Conservation (phyloP, 177 flowering plant genomes). For the Vitis hybrid region DNA sequence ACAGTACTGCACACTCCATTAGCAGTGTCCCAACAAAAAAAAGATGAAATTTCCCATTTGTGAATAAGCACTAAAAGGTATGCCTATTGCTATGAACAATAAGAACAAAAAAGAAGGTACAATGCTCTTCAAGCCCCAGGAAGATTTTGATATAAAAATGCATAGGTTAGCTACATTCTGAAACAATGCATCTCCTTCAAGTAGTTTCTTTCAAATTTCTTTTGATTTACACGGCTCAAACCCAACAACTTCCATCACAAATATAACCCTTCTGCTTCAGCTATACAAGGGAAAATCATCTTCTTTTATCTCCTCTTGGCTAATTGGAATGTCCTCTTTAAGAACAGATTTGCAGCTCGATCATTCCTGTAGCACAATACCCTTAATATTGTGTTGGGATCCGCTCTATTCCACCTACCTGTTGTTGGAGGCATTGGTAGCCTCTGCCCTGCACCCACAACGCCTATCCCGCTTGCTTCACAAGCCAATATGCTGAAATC, state of each 20-base stretch:
- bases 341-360: constrained; percentile 56
- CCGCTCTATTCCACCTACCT: constrained; percentile 78
- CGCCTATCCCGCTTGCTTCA: constrained; percentile 63
- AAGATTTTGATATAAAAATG: neutral
- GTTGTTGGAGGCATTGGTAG: constrained; percentile 94
- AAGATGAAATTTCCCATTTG: no score
- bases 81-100: neutral
- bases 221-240: neutral
- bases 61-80: no score
- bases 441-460: constrained; percentile 48
- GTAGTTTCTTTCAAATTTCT: neutral
- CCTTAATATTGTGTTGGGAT: constrained; percentile 89
- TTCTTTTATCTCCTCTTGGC: constrained; percentile 58
- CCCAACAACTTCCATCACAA: neutral
- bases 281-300: neutral
- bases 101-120: neutral
- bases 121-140: neutral
- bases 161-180: neutral
- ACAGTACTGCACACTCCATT: no score
- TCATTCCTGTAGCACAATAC: constrained; percentile 82
- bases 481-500: constrained; percentile 77
- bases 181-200: neutral
- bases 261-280: neutral
- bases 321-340: constrained; percentile 81
- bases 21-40: no score